Conservation (phyloP, 345 rosid species). For the Erucastrum elatum region DNA sequence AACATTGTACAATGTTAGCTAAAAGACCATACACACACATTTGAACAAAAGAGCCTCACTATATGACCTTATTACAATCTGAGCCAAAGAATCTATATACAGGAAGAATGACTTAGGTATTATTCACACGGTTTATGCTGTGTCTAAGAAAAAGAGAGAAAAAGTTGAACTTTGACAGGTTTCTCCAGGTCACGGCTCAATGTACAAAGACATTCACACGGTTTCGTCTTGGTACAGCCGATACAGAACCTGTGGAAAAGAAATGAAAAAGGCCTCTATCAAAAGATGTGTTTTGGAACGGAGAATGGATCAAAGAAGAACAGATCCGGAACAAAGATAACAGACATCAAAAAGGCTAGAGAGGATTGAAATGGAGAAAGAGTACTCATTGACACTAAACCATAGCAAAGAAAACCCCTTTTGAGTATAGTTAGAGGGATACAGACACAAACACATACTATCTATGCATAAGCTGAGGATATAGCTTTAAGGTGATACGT, state of each 20-base stretch:
- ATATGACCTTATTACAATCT: slow-evolving; percentile 13
- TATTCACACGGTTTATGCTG: slow-evolving; percentile 2
- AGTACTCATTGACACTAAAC: slow-evolving; percentile 4
- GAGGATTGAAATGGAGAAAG: slow-evolving; percentile 1
- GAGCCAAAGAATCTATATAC: slow-evolving; percentile 32
- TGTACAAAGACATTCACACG: slow-evolving; percentile 61
- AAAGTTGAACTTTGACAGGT: slow-evolving; percentile 45
- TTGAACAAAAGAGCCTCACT: slow-evolving; percentile 1
- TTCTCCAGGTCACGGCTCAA: slow-evolving; percentile 50
- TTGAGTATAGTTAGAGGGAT: slow-evolving; percentile 2
- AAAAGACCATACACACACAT: too few relatives aligned
- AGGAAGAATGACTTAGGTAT: slow-evolving; percentile 21
- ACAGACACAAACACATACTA: not conserved
- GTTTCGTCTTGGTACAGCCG: slow-evolving; percentile 66
- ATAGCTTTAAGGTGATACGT: slow-evolving; percentile 11
- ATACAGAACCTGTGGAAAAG: slow-evolving; percentile 62
- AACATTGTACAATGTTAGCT: not conserved
- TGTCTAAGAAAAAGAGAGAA: not conserved
- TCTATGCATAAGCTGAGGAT: not conserved
- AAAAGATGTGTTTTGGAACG: slow-evolving; percentile 54
- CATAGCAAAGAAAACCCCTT: not conserved
- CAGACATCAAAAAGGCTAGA: slow-evolving; percentile 12
- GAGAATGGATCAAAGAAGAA: slow-evolving; percentile 12
- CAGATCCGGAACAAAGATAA: slow-evolving; percentile 7
- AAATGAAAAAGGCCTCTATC: slow-evolving; percentile 56